Base-by-base conservation (phyloP, 805 yeast species). In the Torulaspora indica region DNA sequence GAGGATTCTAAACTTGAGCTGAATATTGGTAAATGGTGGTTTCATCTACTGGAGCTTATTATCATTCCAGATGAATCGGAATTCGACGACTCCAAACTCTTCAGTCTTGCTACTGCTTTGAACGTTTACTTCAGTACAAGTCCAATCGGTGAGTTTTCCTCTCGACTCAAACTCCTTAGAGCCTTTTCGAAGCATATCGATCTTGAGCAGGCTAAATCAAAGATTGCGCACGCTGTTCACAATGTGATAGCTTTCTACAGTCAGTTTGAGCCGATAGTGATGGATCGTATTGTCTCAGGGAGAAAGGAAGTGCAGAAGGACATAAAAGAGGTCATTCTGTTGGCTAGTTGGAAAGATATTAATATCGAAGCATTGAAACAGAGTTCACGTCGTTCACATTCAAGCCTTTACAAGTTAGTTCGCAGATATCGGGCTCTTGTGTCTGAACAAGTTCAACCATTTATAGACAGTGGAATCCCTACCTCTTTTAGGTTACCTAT, bases 341-440 rank as follows among this genome's bases (percentile, higher is more conserved):
- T 93, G 12, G 97, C 98, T 1, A 86, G 96, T 57, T 95, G 98
- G 98, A 89, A 90, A 55, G 99, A 93, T 67, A 90, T 89, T 9
- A 95, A 93, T 57, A 78, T 89, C 35, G 95, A 85, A 58, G 96
- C 98, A 0, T 73, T 93, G 56, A 89, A 87, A 54, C 97, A 90
- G 65, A 87, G 96, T 65, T 93, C 98, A 5, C 80, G 88, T 51
- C 78, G 84, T 38, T 89, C 97, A 0, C 98, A 95, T 59, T 78
- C 79, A 51, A 79, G 74, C 54, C 78, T 93, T 42, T 91, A 82
- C 76, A 93, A 89, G 64, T 62, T 85, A 40, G 84, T 91, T 8
- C 75, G 89, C 46, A 88, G 88, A 62, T 93, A 86, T 61, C 77
- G 98, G 42, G 74, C 74, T 1, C 56, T 82, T 25, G 63, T 90